Evolutionary conservation across 208 protist species (phyloP).

Genomic region (Acanthamoeba quina): DNA sequence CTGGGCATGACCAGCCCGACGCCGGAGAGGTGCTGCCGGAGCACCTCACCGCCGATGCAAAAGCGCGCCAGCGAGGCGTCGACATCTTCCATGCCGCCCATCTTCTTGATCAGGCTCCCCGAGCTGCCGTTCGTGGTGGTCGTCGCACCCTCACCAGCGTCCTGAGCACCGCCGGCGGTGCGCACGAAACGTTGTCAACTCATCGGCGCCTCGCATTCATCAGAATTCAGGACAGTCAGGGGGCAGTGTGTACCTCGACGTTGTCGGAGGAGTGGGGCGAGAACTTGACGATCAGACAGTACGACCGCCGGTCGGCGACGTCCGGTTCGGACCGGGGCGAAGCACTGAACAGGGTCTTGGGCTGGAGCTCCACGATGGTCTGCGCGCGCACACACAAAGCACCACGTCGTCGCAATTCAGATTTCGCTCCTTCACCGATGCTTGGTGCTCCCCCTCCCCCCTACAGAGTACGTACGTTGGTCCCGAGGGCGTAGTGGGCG

Average conservation of each 20-base stretch:
- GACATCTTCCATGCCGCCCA: background rate
- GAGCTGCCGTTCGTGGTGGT: background rate
- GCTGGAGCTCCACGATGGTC: conserved; percentile 12
- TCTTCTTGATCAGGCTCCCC: background rate
- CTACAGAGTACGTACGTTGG: background rate
- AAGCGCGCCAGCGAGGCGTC: conserved; percentile 15
- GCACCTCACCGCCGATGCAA: conserved; percentile 13
- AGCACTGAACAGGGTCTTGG: background rate
- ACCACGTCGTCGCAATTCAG: too few species aligned
- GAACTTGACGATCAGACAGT: conserved; percentile 14
- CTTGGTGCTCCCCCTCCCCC: too few species aligned
- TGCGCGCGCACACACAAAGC: background rate
- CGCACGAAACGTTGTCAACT: too few species aligned
- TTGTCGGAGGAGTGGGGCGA: conserved; percentile 18
- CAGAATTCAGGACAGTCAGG: background rate
- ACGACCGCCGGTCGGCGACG: background rate
- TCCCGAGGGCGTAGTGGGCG: background rate
- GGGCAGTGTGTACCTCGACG: background rate
- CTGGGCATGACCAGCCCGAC: conserved; percentile 46
- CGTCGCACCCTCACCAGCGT: background rate
- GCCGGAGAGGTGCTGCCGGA: background rate
- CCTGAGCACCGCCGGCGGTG: background rate
- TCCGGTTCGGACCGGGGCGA: background rate
- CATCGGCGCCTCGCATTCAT: background rate
- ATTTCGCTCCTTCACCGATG: too few species aligned